Evolutionary conservation across 2,329 filamentous ascomycete species (phyloP), one percentile per base, ranked within the genome.

Genomic region (Hymenoscyphus repandus): DNA sequence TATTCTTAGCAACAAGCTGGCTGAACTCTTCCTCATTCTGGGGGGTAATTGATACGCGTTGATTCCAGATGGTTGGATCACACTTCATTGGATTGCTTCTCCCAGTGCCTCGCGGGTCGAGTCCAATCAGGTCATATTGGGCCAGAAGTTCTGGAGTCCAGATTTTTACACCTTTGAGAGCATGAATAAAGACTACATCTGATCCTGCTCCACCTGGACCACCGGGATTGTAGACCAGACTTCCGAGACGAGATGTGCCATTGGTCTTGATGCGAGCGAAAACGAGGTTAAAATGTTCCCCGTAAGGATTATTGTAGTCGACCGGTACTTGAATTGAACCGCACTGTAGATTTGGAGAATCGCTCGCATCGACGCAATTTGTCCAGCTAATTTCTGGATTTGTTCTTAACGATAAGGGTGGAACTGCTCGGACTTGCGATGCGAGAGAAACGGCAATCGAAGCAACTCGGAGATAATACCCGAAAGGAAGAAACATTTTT

Each of bases 61-160:
- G 60, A 51, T 70, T 70, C 49, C 59, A 73, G 5, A 68, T 60
- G 2, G 48, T 58, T 3, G 61, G 56, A 54, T 73, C 69, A 56
- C 72, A 75, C 46, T 62, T 55, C 20, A 73, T 61, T 0, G 66
- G 66, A 1, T 64, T 66, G 60, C 72, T 74, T 41, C 67, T 45
- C 2, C 70, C 71, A 22, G 71, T 66, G 11, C 73, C 73, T 2
- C 72, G 67, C 0, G 72, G 72, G 51, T 74, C 72, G 1, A 72
- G 59, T 2, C 69, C 72, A 41, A 74, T 68, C 17, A 74, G 59
- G 55, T 74, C 72, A 59, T 41, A 41, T 10, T 41, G 39, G 10
- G 39, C 20, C 6, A 41, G 39, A 7, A 41, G 39, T 41, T 41
- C 39, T 20, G 20, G 2, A 41, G 3, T 41, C 39, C 39, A 41